These are phyloP conservation scores for Malassezia arunalokei DNA, from an alignment of 1,284 basidiomycete species.

Conservation along the genomic window DNA sequence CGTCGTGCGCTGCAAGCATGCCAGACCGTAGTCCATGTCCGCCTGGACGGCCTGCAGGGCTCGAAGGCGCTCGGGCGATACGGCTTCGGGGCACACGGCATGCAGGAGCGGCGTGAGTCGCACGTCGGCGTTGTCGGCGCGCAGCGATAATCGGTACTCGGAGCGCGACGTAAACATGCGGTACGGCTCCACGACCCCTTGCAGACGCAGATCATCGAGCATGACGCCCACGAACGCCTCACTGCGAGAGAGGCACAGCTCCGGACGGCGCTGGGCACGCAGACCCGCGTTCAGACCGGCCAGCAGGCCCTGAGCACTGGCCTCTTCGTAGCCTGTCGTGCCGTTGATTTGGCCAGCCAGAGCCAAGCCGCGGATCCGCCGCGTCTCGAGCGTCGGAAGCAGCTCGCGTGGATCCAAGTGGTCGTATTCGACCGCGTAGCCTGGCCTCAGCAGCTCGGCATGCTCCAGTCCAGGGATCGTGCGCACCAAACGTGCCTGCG, in stretches of 20 bases:
- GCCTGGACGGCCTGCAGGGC: constrained; percentile 50
- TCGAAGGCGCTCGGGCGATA: constrained; percentile 53
- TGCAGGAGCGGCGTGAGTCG: constrained; percentile 54
- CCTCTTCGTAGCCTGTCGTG: constrained; percentile 84
- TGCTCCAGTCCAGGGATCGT: constrained; percentile 72
- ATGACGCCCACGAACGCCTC: constrained; percentile 76
- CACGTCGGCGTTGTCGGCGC: constrained; percentile 75
- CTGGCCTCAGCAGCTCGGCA: constrained; percentile 65
- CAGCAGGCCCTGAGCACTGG: constrained; percentile 69
- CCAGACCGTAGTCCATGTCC: constrained; percentile 53
- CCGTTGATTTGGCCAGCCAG: constrained; percentile 46
- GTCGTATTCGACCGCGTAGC: constrained; percentile 86
- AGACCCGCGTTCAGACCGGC: constrained; percentile 79
- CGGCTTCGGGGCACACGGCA: constrained; percentile 54
- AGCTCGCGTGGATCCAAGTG: constrained; percentile 77
- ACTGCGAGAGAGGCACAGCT: constrained; percentile 62
- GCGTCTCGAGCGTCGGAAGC: constrained; percentile 65
- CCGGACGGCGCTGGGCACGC: constrained; percentile 52
- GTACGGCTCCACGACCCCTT: constrained; percentile 73
- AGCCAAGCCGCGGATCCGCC: constrained; percentile 54
- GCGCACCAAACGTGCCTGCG: constrained; percentile 65
- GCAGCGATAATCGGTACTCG: constrained; percentile 72
- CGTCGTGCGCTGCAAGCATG: constrained; percentile 49
- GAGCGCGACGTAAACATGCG: constrained; percentile 85
- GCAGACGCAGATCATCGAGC: constrained; percentile 75